Evolutionary conservation across 2,329 filamentous ascomycete species (phyloP), one percentile per base, ranked within the genome.

Genomic region (Colletotrichum musae): DNA sequence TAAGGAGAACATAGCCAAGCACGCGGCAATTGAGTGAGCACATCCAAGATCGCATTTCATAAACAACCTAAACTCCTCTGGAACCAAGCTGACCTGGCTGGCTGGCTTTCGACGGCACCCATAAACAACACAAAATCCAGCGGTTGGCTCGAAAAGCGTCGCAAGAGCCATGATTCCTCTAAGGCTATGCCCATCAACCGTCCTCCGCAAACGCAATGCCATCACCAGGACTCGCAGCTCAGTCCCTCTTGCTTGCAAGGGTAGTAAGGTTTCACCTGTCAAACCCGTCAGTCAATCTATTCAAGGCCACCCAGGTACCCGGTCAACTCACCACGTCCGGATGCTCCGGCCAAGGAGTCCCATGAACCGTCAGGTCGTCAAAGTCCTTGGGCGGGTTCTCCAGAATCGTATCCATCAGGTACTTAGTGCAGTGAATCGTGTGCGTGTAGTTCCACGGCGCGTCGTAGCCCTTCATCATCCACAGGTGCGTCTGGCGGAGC

Each of bases 371-470:
- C 4, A 66, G 13, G 4, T 61, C 56, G 2, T 61, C 63, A 24
- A 66, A 66, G 9, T 66, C 57, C 21, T 61, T 61, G 10, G 63
- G 63, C 24, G 63, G 63, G 21, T 61, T 66, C 63, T 66, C 63
- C 41, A 66, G 26, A 13, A 66, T 66, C 1, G 63, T 58, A 16
- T 66, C 63, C 63, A 66, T 66, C 50, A 66, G 1, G 1, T 66
- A 66, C 41, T 61, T 52, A 1, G 58, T 62, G 45, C 64, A 67
- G 24, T 67, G 64, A 16, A 62, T 26, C 13, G 64, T 63, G 5
- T 67, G 64, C 15, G 50, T 62, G 45, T 67, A 67, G 7, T 57
- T 57, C 47, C 52, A 63, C 15, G 64, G 64, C n/a, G 64, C 50
- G 24, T 67, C 64, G 26, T 63, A 62, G 13, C 64, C 64, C 13